Percentiles rank a stretch among this genome's conserved stretches.
Conservation (phyloP, 2,329 filamentous ascomycete species). For the Geosmithia morbida region DNA sequence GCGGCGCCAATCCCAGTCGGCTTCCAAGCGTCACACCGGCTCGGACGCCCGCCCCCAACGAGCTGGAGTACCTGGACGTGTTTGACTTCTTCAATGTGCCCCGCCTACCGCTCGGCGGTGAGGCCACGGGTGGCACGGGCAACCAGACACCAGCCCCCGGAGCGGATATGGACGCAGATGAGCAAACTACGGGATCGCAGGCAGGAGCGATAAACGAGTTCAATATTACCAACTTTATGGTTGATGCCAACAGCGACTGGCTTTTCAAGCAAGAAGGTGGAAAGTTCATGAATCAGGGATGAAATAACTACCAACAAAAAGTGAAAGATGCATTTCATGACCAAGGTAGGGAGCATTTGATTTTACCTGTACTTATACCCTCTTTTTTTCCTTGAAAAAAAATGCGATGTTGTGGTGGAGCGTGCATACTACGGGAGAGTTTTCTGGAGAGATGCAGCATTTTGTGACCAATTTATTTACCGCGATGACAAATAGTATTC, state of each 20-base stretch:
- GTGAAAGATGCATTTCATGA: too few species aligned
- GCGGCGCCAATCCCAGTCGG: slow-evolving; percentile 23
- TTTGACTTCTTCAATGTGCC: slow-evolving; percentile 95
- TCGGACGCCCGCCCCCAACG: slow-evolving; percentile 61
- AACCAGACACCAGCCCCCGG: slow-evolving; percentile 7
- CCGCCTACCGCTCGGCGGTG: slow-evolving; percentile 41
- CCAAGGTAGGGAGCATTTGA: too few species aligned
- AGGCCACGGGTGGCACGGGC: slow-evolving; percentile 10
- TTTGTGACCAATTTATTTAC: too few species aligned
- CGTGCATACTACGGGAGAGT: too few species aligned
- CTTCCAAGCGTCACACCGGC: slow-evolving; percentile 42
- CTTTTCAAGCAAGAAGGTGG: slow-evolving; percentile 34
- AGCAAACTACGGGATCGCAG: slow-evolving; percentile 12
- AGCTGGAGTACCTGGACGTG: slow-evolving; percentile 81
- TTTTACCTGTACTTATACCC: too few species aligned
- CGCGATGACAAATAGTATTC: too few species aligned
- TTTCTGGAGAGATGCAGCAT: too few species aligned
- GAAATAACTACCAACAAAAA: not conserved
- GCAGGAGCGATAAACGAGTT: slow-evolving; percentile 39
- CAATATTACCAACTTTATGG: slow-evolving; percentile 67
- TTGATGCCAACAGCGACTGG: slow-evolving; percentile 62
- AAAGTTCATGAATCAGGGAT: slow-evolving; percentile 1
- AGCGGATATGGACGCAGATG: slow-evolving; percentile 13
- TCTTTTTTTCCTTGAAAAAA: too few species aligned
- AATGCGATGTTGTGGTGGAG: too few species aligned